These are phyloP conservation scores for Diaporthe sp. DNA, from an alignment of 2,329 filamentous ascomycete species.

Conservation along the genomic window DNA sequence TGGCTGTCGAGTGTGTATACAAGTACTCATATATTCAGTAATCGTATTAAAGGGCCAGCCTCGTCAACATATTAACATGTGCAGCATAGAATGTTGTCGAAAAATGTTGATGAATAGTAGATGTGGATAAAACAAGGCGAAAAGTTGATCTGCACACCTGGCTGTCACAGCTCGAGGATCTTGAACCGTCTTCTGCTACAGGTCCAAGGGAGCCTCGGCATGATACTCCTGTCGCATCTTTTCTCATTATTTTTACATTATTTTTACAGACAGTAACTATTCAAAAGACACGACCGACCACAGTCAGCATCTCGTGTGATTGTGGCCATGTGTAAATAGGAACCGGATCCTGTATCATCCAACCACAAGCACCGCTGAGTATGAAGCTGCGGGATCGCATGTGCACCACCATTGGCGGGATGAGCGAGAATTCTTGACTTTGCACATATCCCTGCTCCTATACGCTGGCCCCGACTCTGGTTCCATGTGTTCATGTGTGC, in stretches of 20 bases:
- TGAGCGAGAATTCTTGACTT: too few species aligned
- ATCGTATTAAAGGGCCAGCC: background rate
- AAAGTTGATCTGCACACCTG: background rate
- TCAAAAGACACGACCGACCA: background rate
- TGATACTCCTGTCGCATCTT: background rate
- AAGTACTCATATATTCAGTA: background rate
- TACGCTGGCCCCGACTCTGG: background rate
- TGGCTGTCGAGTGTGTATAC: background rate
- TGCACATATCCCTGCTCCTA: background rate
- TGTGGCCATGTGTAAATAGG: background rate
- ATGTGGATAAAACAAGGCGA: background rate
- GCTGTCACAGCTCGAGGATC: background rate
- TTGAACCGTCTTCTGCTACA: background rate
- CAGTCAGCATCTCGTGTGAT: too few species aligned
- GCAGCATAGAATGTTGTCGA: background rate
- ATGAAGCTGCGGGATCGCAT: background rate
- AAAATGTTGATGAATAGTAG: background rate
- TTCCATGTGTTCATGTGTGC: background rate
- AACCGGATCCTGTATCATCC: background rate
- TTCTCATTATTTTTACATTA: too few species aligned
- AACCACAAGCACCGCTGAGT: background rate
- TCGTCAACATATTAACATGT: background rate
- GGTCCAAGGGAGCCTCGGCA: background rate
- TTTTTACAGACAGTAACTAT: background rate
- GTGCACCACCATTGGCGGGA: background rate